Conservation (phyloP, 2,329 filamentous ascomycete species). For the Dactylellina sp. region DNA sequence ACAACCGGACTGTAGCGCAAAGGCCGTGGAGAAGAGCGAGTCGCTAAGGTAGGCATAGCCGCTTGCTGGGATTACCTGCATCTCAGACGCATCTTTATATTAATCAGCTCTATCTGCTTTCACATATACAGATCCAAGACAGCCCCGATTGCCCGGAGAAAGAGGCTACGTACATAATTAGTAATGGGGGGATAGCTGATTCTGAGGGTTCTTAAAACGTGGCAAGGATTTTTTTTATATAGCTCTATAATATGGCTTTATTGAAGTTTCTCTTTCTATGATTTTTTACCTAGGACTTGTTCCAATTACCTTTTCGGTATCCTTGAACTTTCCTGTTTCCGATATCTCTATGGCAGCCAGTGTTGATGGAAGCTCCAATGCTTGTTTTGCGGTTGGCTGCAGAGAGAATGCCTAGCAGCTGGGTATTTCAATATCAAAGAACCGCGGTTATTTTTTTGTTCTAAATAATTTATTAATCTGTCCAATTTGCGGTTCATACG, state of each 20-base stretch:
- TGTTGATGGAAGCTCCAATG: no score
- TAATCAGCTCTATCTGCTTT: slow-evolving; percentile 20
- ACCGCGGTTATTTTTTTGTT: no score
- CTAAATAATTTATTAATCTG: no score
- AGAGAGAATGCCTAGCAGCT: no score
- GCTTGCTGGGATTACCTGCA: slow-evolving; percentile 69
- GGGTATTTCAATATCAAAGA: no score
- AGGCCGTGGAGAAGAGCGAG: slow-evolving; percentile 76
- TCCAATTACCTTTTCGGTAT: background rate
- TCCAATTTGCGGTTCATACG: no score
- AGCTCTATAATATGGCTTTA: background rate
- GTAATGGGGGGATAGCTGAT: slow-evolving; percentile 66
- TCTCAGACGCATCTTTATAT: slow-evolving; percentile 62
- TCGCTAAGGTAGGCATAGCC: slow-evolving; percentile 70
- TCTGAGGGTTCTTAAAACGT: slow-evolving; percentile 41
- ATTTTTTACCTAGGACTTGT: background rate
- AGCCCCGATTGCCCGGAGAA: slow-evolving; percentile 73
- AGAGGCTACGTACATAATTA: slow-evolving; percentile 78
- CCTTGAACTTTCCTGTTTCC: background rate
- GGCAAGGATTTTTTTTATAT: background rate
- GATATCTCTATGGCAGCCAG: no score
- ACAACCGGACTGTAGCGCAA: slow-evolving; percentile 66
- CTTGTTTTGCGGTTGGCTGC: no score
- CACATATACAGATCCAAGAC: slow-evolving; percentile 50
- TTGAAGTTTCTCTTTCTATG: slow-evolving; percentile 2